Evolutionary conservation across 176 grass and related monocot genomes (phyloP).

Genomic region (Pontederia paniculata): DNA sequence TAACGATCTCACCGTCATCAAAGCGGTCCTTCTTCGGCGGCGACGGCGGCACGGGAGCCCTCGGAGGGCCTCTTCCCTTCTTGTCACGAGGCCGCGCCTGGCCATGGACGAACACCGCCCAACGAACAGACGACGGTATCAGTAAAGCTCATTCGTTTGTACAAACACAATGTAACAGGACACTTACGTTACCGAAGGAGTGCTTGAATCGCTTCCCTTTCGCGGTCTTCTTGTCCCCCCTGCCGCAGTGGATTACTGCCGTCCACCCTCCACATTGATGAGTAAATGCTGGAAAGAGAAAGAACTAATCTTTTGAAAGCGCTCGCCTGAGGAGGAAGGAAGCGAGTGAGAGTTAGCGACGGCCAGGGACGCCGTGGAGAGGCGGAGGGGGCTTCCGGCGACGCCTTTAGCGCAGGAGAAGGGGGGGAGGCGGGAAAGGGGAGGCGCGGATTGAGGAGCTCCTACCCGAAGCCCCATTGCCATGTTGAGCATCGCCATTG

Average conservation of each 20-base stretch:
- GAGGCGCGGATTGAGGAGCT: too few relatives aligned
- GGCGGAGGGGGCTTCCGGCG: too few relatives aligned
- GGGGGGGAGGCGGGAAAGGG: too few relatives aligned
- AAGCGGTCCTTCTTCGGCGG: constrained; percentile 58
- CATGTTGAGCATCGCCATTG: too few relatives aligned
- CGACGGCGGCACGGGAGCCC: constrained; percentile 32
- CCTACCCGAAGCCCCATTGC: too few relatives aligned
- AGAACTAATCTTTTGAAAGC: not conserved
- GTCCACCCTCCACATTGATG: too few relatives aligned
- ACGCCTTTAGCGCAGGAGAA: too few relatives aligned
- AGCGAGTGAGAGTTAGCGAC: too few relatives aligned
- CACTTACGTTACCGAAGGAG: constrained; percentile 59
- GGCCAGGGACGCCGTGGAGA: too few relatives aligned
- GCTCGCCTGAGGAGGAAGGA: too few relatives aligned
- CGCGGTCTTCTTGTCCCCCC: constrained; percentile 64
- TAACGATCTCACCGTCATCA: constrained; percentile 44
- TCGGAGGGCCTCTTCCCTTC: constrained; percentile 57
- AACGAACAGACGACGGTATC: not conserved
- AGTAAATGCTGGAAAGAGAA: not conserved
- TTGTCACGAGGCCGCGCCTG: constrained; percentile 54
- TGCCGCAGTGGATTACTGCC: constrained; percentile 47
- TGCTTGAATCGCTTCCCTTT: constrained; percentile 74
- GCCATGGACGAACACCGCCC: not conserved
- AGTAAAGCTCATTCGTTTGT: too few relatives aligned
- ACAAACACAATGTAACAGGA: not conserved